Evolutionary conservation across 1,284 basidiomycete species (phyloP).

Genomic region (Pterulicium gracile): DNA sequence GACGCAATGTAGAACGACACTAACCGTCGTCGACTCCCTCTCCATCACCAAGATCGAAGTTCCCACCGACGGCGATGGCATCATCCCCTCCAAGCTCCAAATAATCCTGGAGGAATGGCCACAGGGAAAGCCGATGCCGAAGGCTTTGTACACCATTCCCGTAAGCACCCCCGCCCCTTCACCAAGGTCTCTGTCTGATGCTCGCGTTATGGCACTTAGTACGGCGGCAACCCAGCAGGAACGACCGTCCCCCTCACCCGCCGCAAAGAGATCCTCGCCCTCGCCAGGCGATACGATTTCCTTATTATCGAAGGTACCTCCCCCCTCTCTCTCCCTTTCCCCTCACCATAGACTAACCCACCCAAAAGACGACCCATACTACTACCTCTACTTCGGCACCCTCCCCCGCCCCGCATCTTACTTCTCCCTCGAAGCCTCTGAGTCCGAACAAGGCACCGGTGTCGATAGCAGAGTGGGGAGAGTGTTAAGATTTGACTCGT

Average conservation of each 20-base stretch:
- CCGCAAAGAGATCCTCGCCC: slow-evolving; percentile 66
- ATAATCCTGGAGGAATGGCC: slow-evolving; percentile 72
- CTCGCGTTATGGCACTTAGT: slow-evolving; percentile 23
- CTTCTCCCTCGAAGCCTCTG: slow-evolving; percentile 78
- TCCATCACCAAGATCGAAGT: slow-evolving; percentile 50
- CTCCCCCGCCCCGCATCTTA: slow-evolving; percentile 61
- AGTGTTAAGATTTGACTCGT: slow-evolving; percentile 78
- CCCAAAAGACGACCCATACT: slow-evolving; percentile 82
- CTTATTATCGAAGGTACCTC: slow-evolving; percentile 76
- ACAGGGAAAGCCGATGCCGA: slow-evolving; percentile 60
- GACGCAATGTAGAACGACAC: too few species aligned
- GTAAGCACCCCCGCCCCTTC: not conserved
- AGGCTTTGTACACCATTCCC: slow-evolving; percentile 76
- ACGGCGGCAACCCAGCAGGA: slow-evolving; percentile 80
- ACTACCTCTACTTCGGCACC: slow-evolving; percentile 60
- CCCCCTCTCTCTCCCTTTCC: too few species aligned
- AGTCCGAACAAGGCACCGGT: too few species aligned
- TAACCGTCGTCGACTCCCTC: too few species aligned
- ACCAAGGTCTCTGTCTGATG: not conserved
- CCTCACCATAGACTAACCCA: too few species aligned
- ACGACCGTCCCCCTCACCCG: slow-evolving; percentile 66
- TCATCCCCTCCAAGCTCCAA: slow-evolving; percentile 55
- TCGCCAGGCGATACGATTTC: slow-evolving; percentile 70
- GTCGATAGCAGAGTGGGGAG: slow-evolving; percentile 27
- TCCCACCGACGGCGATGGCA: slow-evolving; percentile 69